These are phyloP conservation scores for Mortierella sp. DNA, from an alignment of 371 early-diverging fungal species.

Conservation along the genomic window DNA sequence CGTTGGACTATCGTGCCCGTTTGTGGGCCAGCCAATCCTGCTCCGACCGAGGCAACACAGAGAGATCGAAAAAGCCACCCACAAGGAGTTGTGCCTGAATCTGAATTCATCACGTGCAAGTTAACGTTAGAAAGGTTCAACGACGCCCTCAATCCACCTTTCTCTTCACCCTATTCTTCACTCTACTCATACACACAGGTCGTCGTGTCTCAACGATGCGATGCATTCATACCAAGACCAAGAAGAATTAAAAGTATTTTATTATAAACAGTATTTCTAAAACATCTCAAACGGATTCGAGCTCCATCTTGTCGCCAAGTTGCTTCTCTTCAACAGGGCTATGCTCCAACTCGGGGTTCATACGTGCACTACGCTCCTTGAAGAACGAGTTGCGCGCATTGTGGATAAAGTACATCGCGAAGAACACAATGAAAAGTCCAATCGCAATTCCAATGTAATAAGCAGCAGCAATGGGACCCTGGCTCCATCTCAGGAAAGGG, in stretches of 20 bases:
- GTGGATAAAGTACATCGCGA: constrained; percentile 61
- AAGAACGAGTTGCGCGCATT: constrained; percentile 48
- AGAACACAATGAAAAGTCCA: constrained; percentile 58
- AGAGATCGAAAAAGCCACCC: not conserved
- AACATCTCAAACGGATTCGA: not conserved
- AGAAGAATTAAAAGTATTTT: not conserved
- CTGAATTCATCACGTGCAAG: not conserved
- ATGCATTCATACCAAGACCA: not conserved
- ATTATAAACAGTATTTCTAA: not conserved
- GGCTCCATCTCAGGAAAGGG: constrained; percentile 65
- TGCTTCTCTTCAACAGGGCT: constrained; percentile 6
- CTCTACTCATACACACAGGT: too few relatives aligned
- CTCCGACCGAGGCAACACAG: not conserved
- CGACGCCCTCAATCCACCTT: not conserved
- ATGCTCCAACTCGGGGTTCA: constrained; percentile 32
- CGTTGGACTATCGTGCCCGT: not conserved
- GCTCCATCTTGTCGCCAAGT: not conserved
- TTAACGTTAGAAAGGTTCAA: not conserved
- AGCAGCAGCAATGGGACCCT: constrained; percentile 61
- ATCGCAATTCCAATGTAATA: constrained; percentile 63
- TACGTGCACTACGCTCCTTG: constrained; percentile 11
- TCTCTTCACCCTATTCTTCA: too few relatives aligned
- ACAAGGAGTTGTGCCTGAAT: not conserved
- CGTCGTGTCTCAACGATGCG: too few relatives aligned
- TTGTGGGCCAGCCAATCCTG: not conserved